Evolutionary conservation across 2,329 filamentous ascomycete genomes (phyloP).

Genomic region (Colletotrichum incanum): DNA sequence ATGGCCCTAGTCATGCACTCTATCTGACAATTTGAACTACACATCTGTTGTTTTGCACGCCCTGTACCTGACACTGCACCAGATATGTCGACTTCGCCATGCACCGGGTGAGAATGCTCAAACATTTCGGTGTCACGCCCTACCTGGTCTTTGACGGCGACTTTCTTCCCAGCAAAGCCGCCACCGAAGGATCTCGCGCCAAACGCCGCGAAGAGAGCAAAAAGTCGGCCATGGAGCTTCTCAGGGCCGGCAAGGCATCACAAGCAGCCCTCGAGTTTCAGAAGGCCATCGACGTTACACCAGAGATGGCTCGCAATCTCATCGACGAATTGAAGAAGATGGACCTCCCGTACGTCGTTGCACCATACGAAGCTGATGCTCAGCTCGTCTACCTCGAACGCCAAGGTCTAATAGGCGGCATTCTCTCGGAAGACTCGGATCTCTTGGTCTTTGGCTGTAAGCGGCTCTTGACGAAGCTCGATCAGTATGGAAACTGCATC

Average conservation of each 20-base stretch:
- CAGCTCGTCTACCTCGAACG: conserved; percentile 95
- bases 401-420: conserved; percentile 86
- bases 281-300: conserved; percentile 95
- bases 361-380: conserved; percentile 97
- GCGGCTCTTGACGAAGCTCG: conserved; percentile 91
- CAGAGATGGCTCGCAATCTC: conserved; percentile 91
- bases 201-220: conserved; percentile 84
- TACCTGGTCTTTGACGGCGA: conserved; percentile 98
- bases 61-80: conserved; percentile 27
- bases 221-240: conserved; percentile 81
- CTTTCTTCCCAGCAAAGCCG: conserved; percentile 92
- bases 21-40: neutral
- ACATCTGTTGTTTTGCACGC: neutral
- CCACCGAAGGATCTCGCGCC: conserved; percentile 85
- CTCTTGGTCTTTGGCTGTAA: conserved; percentile 95
- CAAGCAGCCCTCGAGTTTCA: conserved; percentile 91
- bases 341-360: conserved; percentile 89
- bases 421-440: conserved; percentile 97
- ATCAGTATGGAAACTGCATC: conserved; percentile 92
- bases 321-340: conserved; percentile 92
- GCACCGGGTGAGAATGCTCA: conserved; percentile 92
- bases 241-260: conserved; percentile 84
- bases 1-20: conserved; percentile 48
- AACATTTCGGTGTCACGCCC: conserved; percentile 93
- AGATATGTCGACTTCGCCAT: conserved; percentile 94